Conservation (phyloP, 179 eudicot species). For the Patellifolia procumbens region DNA sequence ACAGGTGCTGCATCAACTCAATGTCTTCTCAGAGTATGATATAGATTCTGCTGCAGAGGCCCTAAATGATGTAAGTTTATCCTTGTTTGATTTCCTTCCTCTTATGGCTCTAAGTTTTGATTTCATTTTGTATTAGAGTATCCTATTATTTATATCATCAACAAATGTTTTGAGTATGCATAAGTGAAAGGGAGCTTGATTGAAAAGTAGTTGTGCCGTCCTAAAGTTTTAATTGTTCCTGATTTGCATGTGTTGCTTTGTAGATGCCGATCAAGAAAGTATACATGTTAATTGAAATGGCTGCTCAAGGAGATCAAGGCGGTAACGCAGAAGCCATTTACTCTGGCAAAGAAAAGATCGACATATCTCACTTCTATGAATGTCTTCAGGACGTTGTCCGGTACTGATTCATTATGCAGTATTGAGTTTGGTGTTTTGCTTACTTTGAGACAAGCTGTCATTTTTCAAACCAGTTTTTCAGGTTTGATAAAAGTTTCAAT, state of each 20-base stretch:
- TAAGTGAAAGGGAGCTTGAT: not conserved
- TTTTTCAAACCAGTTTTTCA: not conserved
- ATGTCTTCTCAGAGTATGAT: slow-evolving; percentile 78
- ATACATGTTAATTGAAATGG: slow-evolving; percentile 95
- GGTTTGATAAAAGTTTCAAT: not conserved
- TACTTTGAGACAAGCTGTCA: not conserved
- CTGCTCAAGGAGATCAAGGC: slow-evolving; percentile 94
- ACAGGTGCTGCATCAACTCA: slow-evolving; percentile 76
- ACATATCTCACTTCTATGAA: slow-evolving; percentile 78
- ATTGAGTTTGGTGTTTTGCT: not conserved
- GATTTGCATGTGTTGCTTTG: not conserved
- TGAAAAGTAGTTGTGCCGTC: not conserved
- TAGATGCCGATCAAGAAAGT: slow-evolving; percentile 94
- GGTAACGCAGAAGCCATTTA: slow-evolving; percentile 84
- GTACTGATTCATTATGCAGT: slow-evolving; percentile 35
- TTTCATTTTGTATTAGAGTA: not conserved
- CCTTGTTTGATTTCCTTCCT: not conserved
- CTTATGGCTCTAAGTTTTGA: not conserved
- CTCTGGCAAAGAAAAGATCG: slow-evolving; percentile 71
- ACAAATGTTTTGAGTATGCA: not conserved
- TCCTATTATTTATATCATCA: not conserved
- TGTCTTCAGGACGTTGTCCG: slow-evolving; percentile 87
- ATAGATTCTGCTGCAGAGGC: slow-evolving; percentile 93
- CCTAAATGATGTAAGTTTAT: slow-evolving; percentile 73
- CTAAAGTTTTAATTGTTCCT: not conserved